A percentile compares a stretch with the other conserved stretches of the same genome.
Conservation (phyloP, 331 rosid species). For the Stylosanthes scabra region DNA sequence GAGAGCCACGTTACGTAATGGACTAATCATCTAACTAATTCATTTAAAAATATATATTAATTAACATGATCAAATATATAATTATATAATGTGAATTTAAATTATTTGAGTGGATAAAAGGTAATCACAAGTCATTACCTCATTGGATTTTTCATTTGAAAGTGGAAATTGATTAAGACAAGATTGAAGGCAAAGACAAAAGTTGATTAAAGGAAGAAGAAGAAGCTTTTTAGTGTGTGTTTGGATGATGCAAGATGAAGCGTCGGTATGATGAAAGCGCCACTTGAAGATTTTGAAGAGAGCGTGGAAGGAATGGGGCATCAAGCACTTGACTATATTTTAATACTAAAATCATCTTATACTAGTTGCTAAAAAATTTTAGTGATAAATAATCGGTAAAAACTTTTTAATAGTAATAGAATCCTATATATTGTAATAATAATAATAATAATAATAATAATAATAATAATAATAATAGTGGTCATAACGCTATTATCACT, state of each 20-base stretch:
- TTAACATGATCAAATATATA: too few species aligned
- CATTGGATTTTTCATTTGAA: constrained; percentile 36
- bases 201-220: constrained; percentile 4
- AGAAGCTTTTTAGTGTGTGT: neutral
- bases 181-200: constrained; percentile 11
- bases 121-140: constrained; percentile 29
- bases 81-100: too few species aligned
- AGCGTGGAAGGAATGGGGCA: constrained; percentile 30
- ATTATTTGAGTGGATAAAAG: constrained; percentile 35
- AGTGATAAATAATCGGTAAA: too few species aligned
- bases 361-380: too few species aligned
- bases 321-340: constrained; percentile 13
- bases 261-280: constrained; percentile 34
- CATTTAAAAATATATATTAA: neutral
- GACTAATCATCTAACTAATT: constrained; percentile 35
- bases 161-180: constrained; percentile 29
- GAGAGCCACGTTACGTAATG: constrained; percentile 3
- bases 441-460: too few species aligned
- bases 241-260: constrained; percentile 34
- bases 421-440: too few species aligned
- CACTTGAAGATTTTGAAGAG: constrained; percentile 5
- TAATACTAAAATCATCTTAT: neutral
- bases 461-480: too few species aligned
- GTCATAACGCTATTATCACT: too few species aligned
- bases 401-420: too few species aligned